Percentiles rank a stretch among this genome's conserved stretches.
phyloP scores from a whole-genome alignment of 2,329 filamentous ascomycete species.

The Colletotrichum lini region DNA sequence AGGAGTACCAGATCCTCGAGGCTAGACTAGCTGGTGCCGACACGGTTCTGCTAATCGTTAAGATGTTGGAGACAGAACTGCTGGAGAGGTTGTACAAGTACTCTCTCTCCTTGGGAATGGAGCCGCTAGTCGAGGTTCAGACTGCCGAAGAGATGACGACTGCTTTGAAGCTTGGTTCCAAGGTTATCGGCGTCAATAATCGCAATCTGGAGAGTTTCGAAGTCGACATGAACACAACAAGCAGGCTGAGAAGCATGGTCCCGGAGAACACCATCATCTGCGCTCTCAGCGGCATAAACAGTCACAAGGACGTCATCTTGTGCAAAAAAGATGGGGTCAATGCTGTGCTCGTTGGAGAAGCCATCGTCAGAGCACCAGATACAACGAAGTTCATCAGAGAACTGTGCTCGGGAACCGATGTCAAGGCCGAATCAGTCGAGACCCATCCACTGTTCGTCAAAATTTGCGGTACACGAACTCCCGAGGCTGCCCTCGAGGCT shows the following conservation, averaged over 20 bases:
- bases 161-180: conserved; percentile 87
- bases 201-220: conserved; percentile 96
- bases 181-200: conserved; percentile 98
- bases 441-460: conserved; percentile 80
- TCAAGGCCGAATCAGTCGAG: conserved; percentile 52
- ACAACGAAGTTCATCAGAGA: conserved; percentile 86
- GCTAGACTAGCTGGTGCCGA: conserved; percentile 93
- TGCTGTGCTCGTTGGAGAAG: conserved; percentile 94
- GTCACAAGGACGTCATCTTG: conserved; percentile 86
- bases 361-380: conserved; percentile 92
- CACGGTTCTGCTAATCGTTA: conserved; percentile 95
- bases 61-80: conserved; percentile 88
- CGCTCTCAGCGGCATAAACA: conserved; percentile 94
- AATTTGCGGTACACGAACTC: conserved; percentile 91
- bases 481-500: conserved; percentile 84
- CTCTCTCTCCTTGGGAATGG: conserved; percentile 93
- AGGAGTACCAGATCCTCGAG: conserved; percentile 98
- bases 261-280: conserved; percentile 90
- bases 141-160: conserved; percentile 92
- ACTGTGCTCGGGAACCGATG: conserved; percentile 76
- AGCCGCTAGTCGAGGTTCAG: conserved; percentile 97
- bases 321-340: conserved; percentile 93
- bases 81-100: conserved; percentile 88
- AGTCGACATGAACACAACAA: conserved; percentile 93
- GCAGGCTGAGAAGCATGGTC: conserved; percentile 88